phyloP scores from a whole-genome alignment of 495 filamentous ascomycete genomes.

The Bryoglossum gracile region DNA sequence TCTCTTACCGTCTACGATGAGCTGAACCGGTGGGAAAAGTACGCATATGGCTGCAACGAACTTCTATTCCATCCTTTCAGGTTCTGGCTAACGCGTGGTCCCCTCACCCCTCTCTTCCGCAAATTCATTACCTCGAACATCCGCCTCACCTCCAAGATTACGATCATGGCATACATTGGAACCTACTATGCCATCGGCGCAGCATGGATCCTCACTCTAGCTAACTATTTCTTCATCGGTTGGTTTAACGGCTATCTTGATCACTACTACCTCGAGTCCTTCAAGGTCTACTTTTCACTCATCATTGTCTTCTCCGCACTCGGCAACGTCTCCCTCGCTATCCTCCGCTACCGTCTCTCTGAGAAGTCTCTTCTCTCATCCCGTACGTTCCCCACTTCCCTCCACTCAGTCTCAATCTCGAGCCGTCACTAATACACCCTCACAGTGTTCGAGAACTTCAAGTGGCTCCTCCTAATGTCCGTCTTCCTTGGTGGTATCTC shows the following conservation, averaged over 20 bases:
- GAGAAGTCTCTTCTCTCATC: conserved; percentile 14
- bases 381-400: too few species aligned
- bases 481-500: conserved; percentile 61
- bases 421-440: background rate
- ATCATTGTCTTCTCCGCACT: conserved; percentile 41
- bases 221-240: conserved; percentile 53
- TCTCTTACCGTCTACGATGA: conserved; percentile 72
- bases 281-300: conserved; percentile 44
- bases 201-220: conserved; percentile 54
- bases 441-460: conserved; percentile 51
- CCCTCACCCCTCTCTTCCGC: conserved; percentile 40
- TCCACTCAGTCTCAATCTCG: too few species aligned
- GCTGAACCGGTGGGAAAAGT: conserved; percentile 67
- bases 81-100: conserved; percentile 52
- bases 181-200: conserved; percentile 57
- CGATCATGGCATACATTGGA: conserved; percentile 50
- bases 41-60: conserved; percentile 70
- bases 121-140: conserved; percentile 36
- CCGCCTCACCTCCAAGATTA: conserved; percentile 47
- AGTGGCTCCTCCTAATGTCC: conserved; percentile 54
- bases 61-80: conserved; percentile 47
- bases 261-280: conserved; percentile 46
- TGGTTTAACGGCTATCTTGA: conserved; percentile 44
- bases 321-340: conserved; percentile 22
- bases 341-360: conserved; percentile 18